A percentile compares a stretch with the other conserved stretches of the same genome.
phyloP scores from a whole-genome alignment of 352 stramenopile species.

The Albugo laibachii region DNA sequence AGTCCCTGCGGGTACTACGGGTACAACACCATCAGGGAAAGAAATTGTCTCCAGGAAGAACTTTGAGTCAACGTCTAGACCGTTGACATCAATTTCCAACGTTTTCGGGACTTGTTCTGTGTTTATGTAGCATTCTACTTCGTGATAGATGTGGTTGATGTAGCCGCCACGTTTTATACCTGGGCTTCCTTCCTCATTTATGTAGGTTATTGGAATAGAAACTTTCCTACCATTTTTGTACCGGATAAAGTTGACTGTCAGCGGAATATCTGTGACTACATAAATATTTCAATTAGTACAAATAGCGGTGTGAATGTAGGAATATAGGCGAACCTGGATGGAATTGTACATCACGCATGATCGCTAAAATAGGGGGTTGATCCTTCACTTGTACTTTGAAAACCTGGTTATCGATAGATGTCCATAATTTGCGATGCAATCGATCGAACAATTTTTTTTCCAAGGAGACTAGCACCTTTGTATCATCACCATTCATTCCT shows the following conservation, averaged over 20 bases:
- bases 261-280: conserved; percentile 48
- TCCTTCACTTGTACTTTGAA: conserved; percentile 64
- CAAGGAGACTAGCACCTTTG: conserved; percentile 60
- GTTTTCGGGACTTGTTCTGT: conserved; percentile 55
- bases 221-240: conserved; percentile 83
- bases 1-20: conserved; percentile 30
- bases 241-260: conserved; percentile 84
- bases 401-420: conserved; percentile 73
- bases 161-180: conserved; percentile 90
- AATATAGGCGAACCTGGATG: conserved; percentile 22
- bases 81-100: conserved; percentile 71
- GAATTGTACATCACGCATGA: conserved; percentile 76
- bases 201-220: conserved; percentile 79
- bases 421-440: conserved; percentile 72
- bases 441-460: conserved; percentile 56
- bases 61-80: conserved; percentile 68
- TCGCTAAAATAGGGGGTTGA: conserved; percentile 36
- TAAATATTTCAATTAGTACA: background rate
- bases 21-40: conserved; percentile 57
- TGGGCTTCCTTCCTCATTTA: conserved; percentile 86
- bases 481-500: conserved; percentile 30
- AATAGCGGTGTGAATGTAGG: background rate
- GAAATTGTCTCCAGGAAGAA: conserved; percentile 57
- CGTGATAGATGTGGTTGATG: conserved; percentile 81
- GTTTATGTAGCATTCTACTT: conserved; percentile 60